These are phyloP conservation scores for Cordyceps fumosorosea DNA, from an alignment of 2,329 filamentous ascomycete species.

Conservation along the genomic window DNA sequence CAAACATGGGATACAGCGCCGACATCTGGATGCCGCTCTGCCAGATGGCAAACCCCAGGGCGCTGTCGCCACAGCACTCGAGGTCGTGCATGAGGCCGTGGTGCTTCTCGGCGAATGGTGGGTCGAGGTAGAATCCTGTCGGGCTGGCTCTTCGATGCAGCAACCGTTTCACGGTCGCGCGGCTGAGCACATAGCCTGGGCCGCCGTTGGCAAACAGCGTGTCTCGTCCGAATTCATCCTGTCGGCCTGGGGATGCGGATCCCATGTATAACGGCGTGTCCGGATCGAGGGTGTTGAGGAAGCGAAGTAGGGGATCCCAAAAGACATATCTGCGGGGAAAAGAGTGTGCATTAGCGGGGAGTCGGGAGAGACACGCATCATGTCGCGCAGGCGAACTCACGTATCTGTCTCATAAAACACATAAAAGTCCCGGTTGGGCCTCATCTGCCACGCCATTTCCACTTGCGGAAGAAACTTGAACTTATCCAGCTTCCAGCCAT, in stretches of 20 bases:
- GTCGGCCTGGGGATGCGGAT: slow-evolving; percentile 6
- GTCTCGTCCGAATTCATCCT: neutral
- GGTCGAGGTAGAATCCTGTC: slow-evolving; percentile 7
- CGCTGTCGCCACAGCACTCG: slow-evolving; percentile 16
- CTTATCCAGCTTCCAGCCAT: slow-evolving; percentile 48
- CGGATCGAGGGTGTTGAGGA: slow-evolving; percentile 14
- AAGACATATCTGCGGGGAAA: slow-evolving; percentile 13
- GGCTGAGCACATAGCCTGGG: slow-evolving; percentile 16
- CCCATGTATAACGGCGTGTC: slow-evolving; percentile 6
- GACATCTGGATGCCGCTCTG: slow-evolving; percentile 10
- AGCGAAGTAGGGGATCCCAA: slow-evolving; percentile 16
- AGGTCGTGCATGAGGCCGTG: neutral
- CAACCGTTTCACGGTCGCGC: slow-evolving; percentile 14
- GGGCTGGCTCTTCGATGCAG: slow-evolving; percentile 2
- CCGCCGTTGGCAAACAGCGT: slow-evolving; percentile 16
- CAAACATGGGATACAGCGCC: slow-evolving; percentile 15
- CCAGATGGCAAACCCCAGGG: slow-evolving; percentile 10
- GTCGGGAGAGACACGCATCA: neutral
- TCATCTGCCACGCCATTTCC: slow-evolving; percentile 40
- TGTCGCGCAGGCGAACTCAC: slow-evolving; percentile 23
- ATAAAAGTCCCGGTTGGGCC: slow-evolving; percentile 45
- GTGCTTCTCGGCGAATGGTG: slow-evolving; percentile 8
- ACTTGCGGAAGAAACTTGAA: slow-evolving; percentile 53
- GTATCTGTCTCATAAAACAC: slow-evolving; percentile 53
- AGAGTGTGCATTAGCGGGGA: neutral